phyloP scores from a whole-genome alignment of 805 yeast genomes.

The Babjeviella inositovora region DNA sequence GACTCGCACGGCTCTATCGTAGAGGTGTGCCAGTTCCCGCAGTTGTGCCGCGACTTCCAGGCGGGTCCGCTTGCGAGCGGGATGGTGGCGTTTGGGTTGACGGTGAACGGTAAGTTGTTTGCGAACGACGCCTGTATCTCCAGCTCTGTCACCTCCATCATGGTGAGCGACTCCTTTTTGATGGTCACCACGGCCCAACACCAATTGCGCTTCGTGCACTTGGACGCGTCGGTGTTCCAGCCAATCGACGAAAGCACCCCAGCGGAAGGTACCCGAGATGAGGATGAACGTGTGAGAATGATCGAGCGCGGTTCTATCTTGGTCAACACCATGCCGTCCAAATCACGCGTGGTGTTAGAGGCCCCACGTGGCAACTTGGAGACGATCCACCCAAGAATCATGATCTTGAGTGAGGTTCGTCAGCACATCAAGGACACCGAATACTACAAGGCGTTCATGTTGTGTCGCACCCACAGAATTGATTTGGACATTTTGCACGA shows the following conservation, averaged over 20 bases:
- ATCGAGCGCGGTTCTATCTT: constrained; percentile 88
- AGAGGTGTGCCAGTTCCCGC: constrained; percentile 42
- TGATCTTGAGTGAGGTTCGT: constrained; percentile 79
- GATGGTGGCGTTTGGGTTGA: constrained; percentile 49
- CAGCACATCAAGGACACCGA: constrained; percentile 36
- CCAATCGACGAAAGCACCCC: too few relatives aligned
- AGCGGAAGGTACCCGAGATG: constrained; percentile 4
- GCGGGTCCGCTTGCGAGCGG: background rate
- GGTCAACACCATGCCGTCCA: constrained; percentile 69
- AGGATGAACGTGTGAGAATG: constrained; percentile 75
- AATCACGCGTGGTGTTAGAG: constrained; percentile 70
- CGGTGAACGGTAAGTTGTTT: constrained; percentile 60
- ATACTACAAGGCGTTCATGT: constrained; percentile 60
- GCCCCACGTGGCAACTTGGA: constrained; percentile 96
- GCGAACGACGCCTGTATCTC: constrained; percentile 44
- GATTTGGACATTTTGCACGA: constrained; percentile 85
- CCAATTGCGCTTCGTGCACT: constrained; percentile 66
- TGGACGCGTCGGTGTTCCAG: constrained; percentile 17
- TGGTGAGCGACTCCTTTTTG: constrained; percentile 54
- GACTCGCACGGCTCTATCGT: constrained; percentile 10
- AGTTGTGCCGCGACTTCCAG: constrained; percentile 41
- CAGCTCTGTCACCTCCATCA: constrained; percentile 69
- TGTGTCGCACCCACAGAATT: constrained; percentile 84
- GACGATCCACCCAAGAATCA: constrained; percentile 82
- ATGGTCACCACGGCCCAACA: constrained; percentile 83